Conservation (phyloP, 2,329 filamentous ascomycete species). For the Tolypocladium guangdongense region DNA sequence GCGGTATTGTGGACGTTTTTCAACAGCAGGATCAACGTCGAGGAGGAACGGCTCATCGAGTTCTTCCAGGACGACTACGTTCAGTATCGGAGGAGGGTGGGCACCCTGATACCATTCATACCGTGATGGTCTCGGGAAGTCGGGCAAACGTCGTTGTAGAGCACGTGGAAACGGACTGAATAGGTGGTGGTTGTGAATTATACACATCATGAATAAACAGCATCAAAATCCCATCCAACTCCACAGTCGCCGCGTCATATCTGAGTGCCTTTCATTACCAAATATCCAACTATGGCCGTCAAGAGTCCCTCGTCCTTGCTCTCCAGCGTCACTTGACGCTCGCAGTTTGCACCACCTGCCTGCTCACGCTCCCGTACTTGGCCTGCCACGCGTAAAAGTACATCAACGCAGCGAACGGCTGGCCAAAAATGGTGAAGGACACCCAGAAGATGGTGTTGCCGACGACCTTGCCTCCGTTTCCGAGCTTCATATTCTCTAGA, state of each 20-base stretch:
- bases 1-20: conserved; percentile 83
- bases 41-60: conserved; percentile 64
- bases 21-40: conserved; percentile 56
- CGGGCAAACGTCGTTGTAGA: background rate
- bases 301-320: background rate
- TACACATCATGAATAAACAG: background rate
- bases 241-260: background rate
- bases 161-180: background rate
- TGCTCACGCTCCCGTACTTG: conserved; percentile 80
- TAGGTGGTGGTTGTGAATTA: too few relatives aligned
- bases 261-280: background rate
- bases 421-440: conserved; percentile 88
- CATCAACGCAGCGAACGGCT: conserved; percentile 81
- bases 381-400: conserved; percentile 99
- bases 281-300: background rate
- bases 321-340: background rate
- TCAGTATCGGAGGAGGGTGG: conserved; percentile 58
- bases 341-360: conserved; percentile 14
- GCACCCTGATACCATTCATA: conserved; percentile 68
- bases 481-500: conserved; percentile 66
- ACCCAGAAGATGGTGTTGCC: conserved; percentile 97
- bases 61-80: conserved; percentile 84
- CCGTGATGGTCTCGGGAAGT: conserved; percentile 4
- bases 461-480: conserved; percentile 59
- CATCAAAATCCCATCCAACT: background rate